phyloP scores from a whole-genome alignment of 31 red algal genomes.

The Asparagopsis taxiformis region DNA sequence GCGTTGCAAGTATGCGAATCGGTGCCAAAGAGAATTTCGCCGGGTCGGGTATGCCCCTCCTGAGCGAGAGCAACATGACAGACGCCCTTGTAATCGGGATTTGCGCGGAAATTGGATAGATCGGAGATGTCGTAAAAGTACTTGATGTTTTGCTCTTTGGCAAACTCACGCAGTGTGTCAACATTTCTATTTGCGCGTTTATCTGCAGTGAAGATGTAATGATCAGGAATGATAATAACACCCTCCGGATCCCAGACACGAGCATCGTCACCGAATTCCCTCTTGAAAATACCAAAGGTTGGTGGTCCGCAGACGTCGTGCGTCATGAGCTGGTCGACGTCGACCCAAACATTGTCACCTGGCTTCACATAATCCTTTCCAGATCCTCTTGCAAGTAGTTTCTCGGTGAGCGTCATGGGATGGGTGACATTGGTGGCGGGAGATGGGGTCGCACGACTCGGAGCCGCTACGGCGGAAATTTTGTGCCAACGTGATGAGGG shows the following conservation, averaged over 20 bases:
- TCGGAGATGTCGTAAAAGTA: constrained; percentile 96
- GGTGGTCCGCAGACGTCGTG: constrained; percentile 98
- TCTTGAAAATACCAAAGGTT: constrained; percentile 88
- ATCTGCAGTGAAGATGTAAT: constrained; percentile 97
- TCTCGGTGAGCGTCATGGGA: constrained; percentile 93
- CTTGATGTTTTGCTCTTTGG: constrained; percentile 83
- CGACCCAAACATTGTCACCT: constrained; percentile 96
- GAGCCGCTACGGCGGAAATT: constrained; percentile 31
- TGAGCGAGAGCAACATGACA: constrained; percentile 88
- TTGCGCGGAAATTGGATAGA: constrained; percentile 52
- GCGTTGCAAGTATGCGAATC: constrained; percentile 95
- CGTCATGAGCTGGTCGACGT: constrained; percentile 93
- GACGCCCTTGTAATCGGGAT: constrained; percentile 96
- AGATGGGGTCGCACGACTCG: constrained; percentile 9
- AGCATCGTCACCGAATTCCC: constrained; percentile 90
- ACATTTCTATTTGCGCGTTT: constrained; percentile 87
- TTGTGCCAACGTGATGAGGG: background rate
- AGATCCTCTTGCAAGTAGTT: constrained; percentile 77
- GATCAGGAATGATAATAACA: constrained; percentile 96
- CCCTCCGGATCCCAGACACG: constrained; percentile 86
- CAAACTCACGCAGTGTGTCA: constrained; percentile 93
- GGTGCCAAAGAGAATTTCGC: constrained; percentile 86
- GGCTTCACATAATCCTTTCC: constrained; percentile 65
- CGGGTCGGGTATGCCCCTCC: constrained; percentile 86
- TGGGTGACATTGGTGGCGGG: constrained; percentile 2